Base-by-base conservation (phyloP, 179 eudicot species). In the Patellifolia procumbens region DNA sequence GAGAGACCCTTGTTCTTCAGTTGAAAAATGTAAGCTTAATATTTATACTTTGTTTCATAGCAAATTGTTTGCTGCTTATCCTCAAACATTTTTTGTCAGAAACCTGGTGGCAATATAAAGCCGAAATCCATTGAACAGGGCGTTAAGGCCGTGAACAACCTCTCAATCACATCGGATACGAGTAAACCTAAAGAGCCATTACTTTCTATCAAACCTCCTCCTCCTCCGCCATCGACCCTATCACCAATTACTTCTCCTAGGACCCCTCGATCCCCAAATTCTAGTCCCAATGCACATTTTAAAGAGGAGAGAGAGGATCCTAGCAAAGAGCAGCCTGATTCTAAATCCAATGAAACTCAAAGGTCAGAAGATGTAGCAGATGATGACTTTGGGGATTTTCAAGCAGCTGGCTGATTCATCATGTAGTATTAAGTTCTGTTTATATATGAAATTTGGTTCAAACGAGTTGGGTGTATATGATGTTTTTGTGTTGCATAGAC, bases 361-460 rank as follows among this genome's bases (percentile, higher is more conserved):
- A 81, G 53, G 66, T 58, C 81, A 26, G 86, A 81, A 67, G 90
- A 86, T 79, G 58, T 81, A 62, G 91, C 86, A 35, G 97, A 94
- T 45, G 96, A 94, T 13, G 98, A 94, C 72, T 94, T 92, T 55
- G 98, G 97, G 29, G 98, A 94, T 87, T 94, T 94, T 83, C 98
- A 94, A 79, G 85, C 91, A 9, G 98, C 98, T 56, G 74, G 75
- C 53, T 86, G 61, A 83, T 66, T 24, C 8, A 4, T 51, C 31
- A 1, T 74, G 45, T 20, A 78, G 68, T 77, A 26, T 35, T 56
- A 71, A 32, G 55, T 4, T 68, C 39, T 83, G 83, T 83, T 67
- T 31, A 80, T 83, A 80, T 55, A 43, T 51, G 10, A 52, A 64
- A 24, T 58, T 22, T 29, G 49, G 43, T 70, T 67, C n/a, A 1